These are phyloP conservation scores for Globisporangium emineosum DNA, from an alignment of 352 stramenopile species.

Conservation along the genomic window DNA sequence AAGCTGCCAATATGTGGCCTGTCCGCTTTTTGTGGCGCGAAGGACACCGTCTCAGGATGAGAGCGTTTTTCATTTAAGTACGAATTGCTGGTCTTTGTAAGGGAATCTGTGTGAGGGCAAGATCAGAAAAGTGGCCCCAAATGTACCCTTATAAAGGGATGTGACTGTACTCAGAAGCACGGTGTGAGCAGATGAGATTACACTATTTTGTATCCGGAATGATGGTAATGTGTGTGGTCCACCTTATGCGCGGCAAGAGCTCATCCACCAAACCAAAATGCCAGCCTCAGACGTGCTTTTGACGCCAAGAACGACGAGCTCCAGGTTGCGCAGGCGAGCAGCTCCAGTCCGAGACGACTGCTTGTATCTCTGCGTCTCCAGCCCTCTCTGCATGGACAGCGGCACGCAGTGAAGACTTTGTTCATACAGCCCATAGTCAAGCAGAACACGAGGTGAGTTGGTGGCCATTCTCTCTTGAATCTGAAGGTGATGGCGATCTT, in stretches of 20 bases:
- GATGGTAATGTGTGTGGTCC: not conserved
- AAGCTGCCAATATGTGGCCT: too few relatives aligned
- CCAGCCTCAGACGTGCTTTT: constrained; percentile 4
- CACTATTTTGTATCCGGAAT: not conserved
- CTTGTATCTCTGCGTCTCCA: not conserved
- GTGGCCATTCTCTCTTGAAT: not conserved
- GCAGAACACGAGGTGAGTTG: not conserved
- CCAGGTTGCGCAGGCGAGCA: not conserved
- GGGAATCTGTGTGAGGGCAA: too few relatives aligned
- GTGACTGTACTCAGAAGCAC: too few relatives aligned
- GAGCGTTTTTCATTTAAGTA: too few relatives aligned
- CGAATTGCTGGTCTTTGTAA: too few relatives aligned
- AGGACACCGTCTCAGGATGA: too few relatives aligned
- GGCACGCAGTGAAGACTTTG: not conserved
- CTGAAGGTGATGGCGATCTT: constrained; percentile 4
- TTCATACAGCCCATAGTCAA: not conserved
- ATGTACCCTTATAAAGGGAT: too few relatives aligned
- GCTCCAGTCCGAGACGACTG: too few relatives aligned
- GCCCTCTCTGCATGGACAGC: not conserved
- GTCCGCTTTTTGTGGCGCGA: too few relatives aligned
- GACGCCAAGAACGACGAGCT: not conserved
- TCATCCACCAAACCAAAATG: constrained; percentile 8
- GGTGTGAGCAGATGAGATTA: too few relatives aligned
- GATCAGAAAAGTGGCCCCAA: too few relatives aligned
- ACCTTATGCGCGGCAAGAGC: constrained; percentile 5